A percentile compares a stretch with the other conserved stretches of the same genome.
phyloP scores from a whole-genome alignment of 257 asterid species.

The Solanum gandarillasii region DNA sequence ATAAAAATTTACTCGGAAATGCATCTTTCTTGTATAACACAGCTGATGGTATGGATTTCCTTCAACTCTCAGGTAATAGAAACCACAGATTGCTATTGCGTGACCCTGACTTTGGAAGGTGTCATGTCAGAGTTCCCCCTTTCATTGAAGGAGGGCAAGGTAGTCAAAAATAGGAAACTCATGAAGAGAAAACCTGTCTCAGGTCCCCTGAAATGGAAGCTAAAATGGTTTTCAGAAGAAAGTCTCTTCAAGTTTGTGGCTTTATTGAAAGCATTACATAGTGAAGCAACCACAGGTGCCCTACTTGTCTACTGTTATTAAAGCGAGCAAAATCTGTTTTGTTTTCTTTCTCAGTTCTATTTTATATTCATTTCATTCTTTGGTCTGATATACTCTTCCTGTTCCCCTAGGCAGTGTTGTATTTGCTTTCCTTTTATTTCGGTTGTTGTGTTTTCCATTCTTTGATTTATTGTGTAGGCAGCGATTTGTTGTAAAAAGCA shows the following conservation, averaged over 20 bases:
- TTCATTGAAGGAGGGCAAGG: not conserved
- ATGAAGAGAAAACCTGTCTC: not conserved
- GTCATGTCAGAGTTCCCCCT: conserved; percentile 4
- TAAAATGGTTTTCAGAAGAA: conserved; percentile 32
- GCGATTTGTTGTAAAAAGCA: not conserved
- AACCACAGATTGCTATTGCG: conserved; percentile 6
- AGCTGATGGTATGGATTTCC: not conserved
- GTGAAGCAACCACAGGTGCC: conserved; percentile 8
- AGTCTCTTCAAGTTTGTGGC: conserved; percentile 24
- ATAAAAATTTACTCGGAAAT: not conserved
- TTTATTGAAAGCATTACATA: conserved; percentile 24
- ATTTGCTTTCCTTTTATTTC: not conserved
- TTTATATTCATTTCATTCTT: conserved; percentile 25
- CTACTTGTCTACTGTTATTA: conserved; percentile 7
- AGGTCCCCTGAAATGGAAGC: conserved; percentile 26
- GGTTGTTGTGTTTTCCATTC: conserved; percentile 16
- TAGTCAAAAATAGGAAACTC: not conserved
- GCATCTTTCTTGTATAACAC: not conserved
- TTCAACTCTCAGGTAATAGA: conserved; percentile 33
- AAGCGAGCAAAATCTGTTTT: not conserved
- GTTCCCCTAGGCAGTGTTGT: not conserved
- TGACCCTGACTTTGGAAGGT: conserved; percentile 17
- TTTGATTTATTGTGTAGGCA: conserved; percentile 8
- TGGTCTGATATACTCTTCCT: conserved; percentile 10
- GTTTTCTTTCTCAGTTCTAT: not conserved